Evolutionary conservation across 768 basidiomycete species (phyloP).

Genomic region (Rhizopogon roseolus): DNA sequence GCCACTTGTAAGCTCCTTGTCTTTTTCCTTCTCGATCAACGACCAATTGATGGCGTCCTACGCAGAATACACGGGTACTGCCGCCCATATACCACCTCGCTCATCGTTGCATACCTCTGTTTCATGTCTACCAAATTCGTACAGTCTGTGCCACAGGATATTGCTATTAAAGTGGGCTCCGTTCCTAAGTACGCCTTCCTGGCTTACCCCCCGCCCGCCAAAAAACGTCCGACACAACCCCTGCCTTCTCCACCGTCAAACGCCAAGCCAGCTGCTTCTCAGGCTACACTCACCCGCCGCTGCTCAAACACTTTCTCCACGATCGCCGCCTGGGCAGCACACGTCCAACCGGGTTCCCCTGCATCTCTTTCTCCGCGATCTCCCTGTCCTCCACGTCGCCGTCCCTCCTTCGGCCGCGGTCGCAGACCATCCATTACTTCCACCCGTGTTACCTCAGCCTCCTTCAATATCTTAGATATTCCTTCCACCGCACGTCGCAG

Average conservation of each 20-base stretch:
- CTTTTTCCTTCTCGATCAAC: background rate
- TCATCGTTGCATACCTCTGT: background rate
- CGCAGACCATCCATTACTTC: constrained; percentile 35
- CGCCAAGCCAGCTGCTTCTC: constrained; percentile 1
- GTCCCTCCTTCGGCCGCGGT: constrained; percentile 24
- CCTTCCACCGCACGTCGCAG: constrained; percentile 27
- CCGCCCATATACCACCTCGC: constrained; percentile 1
- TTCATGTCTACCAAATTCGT: constrained; percentile 4
- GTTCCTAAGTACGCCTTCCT: constrained; percentile 37
- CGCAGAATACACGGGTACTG: constrained; percentile 5
- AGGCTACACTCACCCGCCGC: constrained; percentile 17
- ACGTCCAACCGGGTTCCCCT: constrained; percentile 69
- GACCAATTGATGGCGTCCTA: constrained; percentile 1
- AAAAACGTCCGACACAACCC: constrained; percentile 28
- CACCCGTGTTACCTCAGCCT: constrained; percentile 35
- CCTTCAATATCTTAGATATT: constrained; percentile 41
- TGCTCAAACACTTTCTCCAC: constrained; percentile 43
- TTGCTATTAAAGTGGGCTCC: constrained; percentile 11
- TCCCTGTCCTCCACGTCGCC: constrained; percentile 30
- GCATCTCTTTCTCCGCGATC: constrained; percentile 36
- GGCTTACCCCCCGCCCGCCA: constrained; percentile 32
- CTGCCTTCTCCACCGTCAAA: constrained; percentile 19
- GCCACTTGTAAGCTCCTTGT: constrained; percentile 1
- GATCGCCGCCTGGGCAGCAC: constrained; percentile 59
- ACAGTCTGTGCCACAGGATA: constrained; percentile 9